Conservation (phyloP, 345 rosid species). For the Eucalyptus guilfoylei region DNA sequence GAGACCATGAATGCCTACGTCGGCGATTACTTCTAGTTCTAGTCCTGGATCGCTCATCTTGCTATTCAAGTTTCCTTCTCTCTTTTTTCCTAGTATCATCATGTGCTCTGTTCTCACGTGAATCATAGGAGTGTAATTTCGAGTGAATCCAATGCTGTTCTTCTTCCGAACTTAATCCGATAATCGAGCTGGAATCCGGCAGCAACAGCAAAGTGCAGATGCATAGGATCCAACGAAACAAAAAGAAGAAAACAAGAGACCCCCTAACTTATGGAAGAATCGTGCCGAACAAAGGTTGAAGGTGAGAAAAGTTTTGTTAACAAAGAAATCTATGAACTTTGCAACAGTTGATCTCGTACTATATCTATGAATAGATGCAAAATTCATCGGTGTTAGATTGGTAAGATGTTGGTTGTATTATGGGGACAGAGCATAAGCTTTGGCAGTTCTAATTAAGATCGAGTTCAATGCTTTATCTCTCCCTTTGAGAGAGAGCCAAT, state of each 20-base stretch:
- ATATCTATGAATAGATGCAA: neutral
- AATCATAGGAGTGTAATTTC: neutral
- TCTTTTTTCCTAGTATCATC: neutral
- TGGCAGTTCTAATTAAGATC: neutral
- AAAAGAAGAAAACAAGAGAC: neutral
- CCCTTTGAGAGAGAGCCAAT: neutral
- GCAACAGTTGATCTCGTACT: neutral
- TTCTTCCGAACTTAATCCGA: neutral
- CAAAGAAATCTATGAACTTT: neutral
- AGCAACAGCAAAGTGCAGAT: neutral
- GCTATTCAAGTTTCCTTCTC: neutral
- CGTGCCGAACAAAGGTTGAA: neutral
- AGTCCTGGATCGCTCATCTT: neutral
- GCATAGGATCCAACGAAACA: neutral
- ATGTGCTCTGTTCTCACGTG: neutral
- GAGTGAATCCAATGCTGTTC: neutral
- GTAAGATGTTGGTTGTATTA: neutral
- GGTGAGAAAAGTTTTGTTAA: neutral
- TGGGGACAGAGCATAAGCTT: neutral
- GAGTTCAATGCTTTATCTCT: neutral
- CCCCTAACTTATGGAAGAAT: neutral
- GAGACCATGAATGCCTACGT: neutral
- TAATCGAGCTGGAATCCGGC: neutral
- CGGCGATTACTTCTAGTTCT: neutral
- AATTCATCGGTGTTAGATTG: neutral